Conservation (phyloP, 2,329 filamentous ascomycete genomes). For the Herpotrichia juniperi region DNA sequence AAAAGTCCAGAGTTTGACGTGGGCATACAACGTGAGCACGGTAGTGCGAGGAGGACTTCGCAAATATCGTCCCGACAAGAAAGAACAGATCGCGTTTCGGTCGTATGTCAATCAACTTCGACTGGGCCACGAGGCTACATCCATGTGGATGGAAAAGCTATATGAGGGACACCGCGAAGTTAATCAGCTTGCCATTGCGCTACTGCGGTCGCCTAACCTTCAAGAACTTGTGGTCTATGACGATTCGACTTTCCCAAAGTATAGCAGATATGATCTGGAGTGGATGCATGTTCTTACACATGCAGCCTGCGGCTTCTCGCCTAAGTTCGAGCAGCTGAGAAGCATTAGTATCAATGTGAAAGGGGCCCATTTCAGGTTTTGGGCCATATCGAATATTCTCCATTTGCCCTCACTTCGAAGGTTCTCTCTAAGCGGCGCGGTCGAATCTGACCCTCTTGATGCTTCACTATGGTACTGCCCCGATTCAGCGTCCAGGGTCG, state of each 20-base stretch:
- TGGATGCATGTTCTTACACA: background rate
- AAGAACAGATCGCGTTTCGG: background rate
- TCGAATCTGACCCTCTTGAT: background rate
- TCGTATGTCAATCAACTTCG: background rate
- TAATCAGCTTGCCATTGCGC: background rate
- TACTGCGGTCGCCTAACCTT: background rate
- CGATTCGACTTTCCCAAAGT: background rate
- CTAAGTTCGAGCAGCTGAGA: background rate
- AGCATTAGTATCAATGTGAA: background rate
- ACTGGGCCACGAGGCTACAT: background rate
- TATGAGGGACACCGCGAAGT: background rate
- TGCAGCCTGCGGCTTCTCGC: background rate
- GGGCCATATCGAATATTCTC: background rate
- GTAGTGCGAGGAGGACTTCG: background rate
- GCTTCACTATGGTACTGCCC: conserved; percentile 6
- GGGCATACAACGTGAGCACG: background rate
- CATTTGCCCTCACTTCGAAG: background rate
- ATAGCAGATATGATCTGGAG: background rate
- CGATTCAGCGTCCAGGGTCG: conserved; percentile 5
- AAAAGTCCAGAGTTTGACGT: background rate
- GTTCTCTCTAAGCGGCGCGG: background rate
- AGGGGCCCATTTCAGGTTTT: background rate
- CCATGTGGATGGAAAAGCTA: background rate
- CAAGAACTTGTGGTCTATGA: background rate
- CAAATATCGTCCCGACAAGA: background rate